Evolutionary conservation across 176 grass and related monocot species (phyloP).

Genomic region (Hsuehochloa calcarea): DNA sequence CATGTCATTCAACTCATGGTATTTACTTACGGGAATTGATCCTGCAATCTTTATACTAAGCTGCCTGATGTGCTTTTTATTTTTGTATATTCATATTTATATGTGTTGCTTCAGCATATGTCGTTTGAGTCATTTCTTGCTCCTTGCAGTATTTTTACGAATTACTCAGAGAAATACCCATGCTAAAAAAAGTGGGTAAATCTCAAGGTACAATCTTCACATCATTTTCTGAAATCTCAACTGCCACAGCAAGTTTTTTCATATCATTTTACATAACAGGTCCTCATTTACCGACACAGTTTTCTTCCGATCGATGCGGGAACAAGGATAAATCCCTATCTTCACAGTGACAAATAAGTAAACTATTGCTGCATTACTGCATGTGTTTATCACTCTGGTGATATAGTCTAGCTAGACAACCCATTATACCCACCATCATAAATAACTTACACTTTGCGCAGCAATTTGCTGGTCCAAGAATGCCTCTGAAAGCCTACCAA

Average conservation of each 20-base stretch:
- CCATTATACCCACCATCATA: not conserved
- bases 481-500: conserved; percentile 30
- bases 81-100: not conserved
- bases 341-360: not conserved
- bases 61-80: not conserved
- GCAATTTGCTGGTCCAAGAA: conserved; percentile 7
- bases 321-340: not conserved
- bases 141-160: not conserved
- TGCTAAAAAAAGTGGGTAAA: not conserved
- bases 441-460: conserved; percentile 20
- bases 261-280: not conserved
- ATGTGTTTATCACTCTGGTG: conserved; percentile 3
- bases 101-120: not conserved
- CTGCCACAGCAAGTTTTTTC: not conserved
- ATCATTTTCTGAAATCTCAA: not conserved
- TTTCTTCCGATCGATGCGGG: not conserved
- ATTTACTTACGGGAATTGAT: not conserved
- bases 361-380: not conserved
- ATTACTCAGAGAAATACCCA: not conserved
- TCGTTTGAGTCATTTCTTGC: not conserved
- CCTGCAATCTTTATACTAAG: not conserved
- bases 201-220: not conserved
- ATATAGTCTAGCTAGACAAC: not conserved
- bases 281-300: not conserved
- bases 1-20: not conserved